These are phyloP conservation scores for Moesziomyces parantarcticus DNA, from an alignment of 1,284 basidiomycete species.

Conservation along the genomic window DNA sequence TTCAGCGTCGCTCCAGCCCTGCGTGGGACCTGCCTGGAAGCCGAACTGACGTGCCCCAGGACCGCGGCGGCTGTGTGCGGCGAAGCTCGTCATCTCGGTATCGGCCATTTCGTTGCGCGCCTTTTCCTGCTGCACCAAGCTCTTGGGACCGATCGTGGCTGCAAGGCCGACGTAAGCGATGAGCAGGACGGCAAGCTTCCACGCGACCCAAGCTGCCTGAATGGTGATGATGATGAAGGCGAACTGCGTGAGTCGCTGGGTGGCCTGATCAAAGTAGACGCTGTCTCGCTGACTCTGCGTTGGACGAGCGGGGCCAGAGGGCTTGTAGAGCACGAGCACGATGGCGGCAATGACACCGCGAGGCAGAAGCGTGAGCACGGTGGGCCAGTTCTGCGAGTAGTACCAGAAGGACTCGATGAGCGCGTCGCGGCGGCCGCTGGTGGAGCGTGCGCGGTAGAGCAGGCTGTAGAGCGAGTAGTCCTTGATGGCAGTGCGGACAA, in stretches of 20 bases:
- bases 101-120: conserved; percentile 11
- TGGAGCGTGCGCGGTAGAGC: conserved; percentile 41
- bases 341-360: conserved; percentile 44
- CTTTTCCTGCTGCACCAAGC: conserved; percentile 27
- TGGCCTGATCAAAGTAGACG: conserved; percentile 30
- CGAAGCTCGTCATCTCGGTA: conserved; percentile 13
- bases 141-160: conserved; percentile 20
- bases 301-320: conserved; percentile 12
- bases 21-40: not conserved
- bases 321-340: conserved; percentile 43
- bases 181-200: conserved; percentile 41
- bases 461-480: conserved; percentile 53
- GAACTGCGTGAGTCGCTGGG: conserved; percentile 30
- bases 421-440: conserved; percentile 25
- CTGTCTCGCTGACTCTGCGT: conserved; percentile 24
- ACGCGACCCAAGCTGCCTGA: conserved; percentile 48
- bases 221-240: conserved; percentile 45
- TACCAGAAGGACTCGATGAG: conserved; percentile 53
- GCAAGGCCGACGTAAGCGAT: conserved; percentile 24
- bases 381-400: conserved; percentile 58
- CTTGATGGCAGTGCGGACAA: conserved; percentile 35
- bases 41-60: conserved; percentile 2
- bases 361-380: conserved; percentile 48
- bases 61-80: conserved; percentile 13
- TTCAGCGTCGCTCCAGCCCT: conserved; percentile 5